phyloP scores from a whole-genome alignment of 2,329 filamentous ascomycete genomes.

The Sporothrix sp. region DNA sequence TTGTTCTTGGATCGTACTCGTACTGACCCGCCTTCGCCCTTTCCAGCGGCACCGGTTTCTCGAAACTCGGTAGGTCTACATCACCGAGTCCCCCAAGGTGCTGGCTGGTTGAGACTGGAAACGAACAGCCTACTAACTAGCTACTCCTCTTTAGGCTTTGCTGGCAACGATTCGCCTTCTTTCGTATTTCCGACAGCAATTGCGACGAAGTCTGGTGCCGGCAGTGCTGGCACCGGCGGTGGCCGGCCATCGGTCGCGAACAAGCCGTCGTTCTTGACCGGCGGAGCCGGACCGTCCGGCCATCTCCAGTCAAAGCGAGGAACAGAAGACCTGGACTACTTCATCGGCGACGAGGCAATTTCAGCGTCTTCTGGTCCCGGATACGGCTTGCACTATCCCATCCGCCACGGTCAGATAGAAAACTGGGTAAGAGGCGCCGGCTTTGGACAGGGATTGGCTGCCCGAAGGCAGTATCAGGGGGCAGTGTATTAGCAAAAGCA shows the following conservation, averaged over 20 bases:
- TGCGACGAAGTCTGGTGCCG: conserved; percentile 76
- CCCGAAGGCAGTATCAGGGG: too few species aligned
- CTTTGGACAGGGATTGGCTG: too few species aligned
- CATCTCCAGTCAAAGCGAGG: conserved; percentile 87
- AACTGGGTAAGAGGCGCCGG: conserved; percentile 64
- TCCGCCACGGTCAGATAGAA: conserved; percentile 95
- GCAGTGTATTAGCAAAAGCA: background rate
- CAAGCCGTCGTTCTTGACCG: conserved; percentile 91
- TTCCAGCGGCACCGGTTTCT: conserved; percentile 93
- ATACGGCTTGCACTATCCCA: conserved; percentile 97
- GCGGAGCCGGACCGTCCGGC: conserved; percentile 71
- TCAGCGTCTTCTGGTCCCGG: conserved; percentile 73
- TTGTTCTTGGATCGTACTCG: conserved; percentile 13
- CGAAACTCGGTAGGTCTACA: conserved; percentile 73
- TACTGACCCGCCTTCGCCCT: background rate
- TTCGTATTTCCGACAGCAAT: conserved; percentile 99
- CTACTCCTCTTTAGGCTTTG: conserved; percentile 87
- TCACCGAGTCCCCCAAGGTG: conserved; percentile 10
- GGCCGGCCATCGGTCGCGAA: conserved; percentile 84
- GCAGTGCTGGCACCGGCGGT: conserved; percentile 67
- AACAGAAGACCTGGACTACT: conserved; percentile 96
- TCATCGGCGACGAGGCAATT: conserved; percentile 94
- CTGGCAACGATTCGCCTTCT: conserved; percentile 96
- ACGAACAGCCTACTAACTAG: too few species aligned
- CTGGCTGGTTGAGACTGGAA: too few species aligned